These are phyloP conservation scores for Geosmithia morbida DNA, from an alignment of 2,329 filamentous ascomycete genomes.

Conservation along the genomic window DNA sequence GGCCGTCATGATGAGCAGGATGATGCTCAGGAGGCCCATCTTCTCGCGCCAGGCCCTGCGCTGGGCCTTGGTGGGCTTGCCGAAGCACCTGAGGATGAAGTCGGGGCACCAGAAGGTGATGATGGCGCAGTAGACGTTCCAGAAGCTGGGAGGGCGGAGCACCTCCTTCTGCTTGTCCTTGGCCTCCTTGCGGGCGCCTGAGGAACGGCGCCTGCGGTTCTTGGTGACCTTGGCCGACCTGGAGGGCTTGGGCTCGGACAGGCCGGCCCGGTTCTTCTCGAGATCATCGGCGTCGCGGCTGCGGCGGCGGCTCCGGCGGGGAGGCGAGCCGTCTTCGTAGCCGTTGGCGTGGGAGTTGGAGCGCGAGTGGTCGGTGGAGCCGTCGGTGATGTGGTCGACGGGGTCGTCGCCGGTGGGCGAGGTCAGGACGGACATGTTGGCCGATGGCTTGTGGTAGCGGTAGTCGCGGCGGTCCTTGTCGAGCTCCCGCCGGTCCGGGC, in stretches of 20 bases:
- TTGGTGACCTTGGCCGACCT: conserved; percentile 49
- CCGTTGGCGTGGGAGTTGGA: conserved; percentile 27
- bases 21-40: conserved; percentile 92
- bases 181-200: conserved; percentile 32
- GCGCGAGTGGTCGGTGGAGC: conserved; percentile 32
- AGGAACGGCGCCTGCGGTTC: conserved; percentile 14
- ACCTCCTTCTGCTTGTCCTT: conserved; percentile 48
- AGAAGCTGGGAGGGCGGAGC: conserved; percentile 68
- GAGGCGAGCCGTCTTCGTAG: conserved; percentile 24
- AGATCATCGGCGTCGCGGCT: conserved; percentile 12
- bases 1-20: conserved; percentile 70
- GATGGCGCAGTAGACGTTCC: conserved; percentile 90
- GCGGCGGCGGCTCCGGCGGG: conserved; percentile 13
- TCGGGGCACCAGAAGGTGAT: conserved; percentile 92
- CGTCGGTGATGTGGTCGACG: conserved; percentile 64
- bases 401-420: conserved; percentile 90
- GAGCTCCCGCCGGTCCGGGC: conserved; percentile 76
- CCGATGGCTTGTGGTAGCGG: conserved; percentile 87
- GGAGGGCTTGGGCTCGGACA: conserved; percentile 22
- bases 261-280: conserved; percentile 15
- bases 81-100: conserved; percentile 71
- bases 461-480: conserved; percentile 87
- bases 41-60: conserved; percentile 95
- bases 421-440: conserved; percentile 79
- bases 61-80: conserved; percentile 72